Evolutionary conservation across 108 stramenopile genomes (phyloP), one percentile per base, ranked within the genome.

Genomic region (Nitzschia sp.): DNA sequence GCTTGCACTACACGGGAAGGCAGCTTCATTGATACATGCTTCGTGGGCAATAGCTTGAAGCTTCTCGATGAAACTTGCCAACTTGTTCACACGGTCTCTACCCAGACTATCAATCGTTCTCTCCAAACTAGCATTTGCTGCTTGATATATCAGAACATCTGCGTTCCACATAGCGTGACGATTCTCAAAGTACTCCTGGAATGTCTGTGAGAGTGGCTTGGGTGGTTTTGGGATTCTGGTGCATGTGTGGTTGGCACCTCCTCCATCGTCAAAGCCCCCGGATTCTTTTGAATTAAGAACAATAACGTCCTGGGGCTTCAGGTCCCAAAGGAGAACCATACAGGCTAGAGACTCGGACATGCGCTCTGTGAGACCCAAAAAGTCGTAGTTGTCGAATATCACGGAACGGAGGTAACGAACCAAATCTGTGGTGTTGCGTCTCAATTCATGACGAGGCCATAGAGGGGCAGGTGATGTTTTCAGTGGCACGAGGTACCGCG

Each of bases 131-230:
- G 52, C 69, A 44, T 76, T 55, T 8, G 60, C 75, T 2, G 75
- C 75, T 17, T 57, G 51, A 43, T 76, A 67, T 21, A 76, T 51
- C 14, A 76, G 37, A 15, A 60, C 34, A 63, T 79, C 78, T 7
- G 48, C 59, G 22, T 73, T 68, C 72, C 72, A 73, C 10, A 65
- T 10, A 3, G 38, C 12, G n/a, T 68, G 62, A 12, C 50, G 41
- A 6, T 26, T 44, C 15, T 69, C 56, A 24, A 79, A 58, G 52
- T 63, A 73, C 12, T 63, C 63, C 22, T 65, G 9, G 61, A 73
- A 50, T 0, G 61, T 5, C 10, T 48, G 70, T 2, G 53, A 50
- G 1, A 62, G 8, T 15, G 14, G n/a, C 14, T 53, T 34, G 19
- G 25, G 58, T 14, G 52, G 21, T 37, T 71, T 61, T 43, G 51